Conservation (phyloP, 768 basidiomycete genomes). For the Crassisporium funariophilum region DNA sequence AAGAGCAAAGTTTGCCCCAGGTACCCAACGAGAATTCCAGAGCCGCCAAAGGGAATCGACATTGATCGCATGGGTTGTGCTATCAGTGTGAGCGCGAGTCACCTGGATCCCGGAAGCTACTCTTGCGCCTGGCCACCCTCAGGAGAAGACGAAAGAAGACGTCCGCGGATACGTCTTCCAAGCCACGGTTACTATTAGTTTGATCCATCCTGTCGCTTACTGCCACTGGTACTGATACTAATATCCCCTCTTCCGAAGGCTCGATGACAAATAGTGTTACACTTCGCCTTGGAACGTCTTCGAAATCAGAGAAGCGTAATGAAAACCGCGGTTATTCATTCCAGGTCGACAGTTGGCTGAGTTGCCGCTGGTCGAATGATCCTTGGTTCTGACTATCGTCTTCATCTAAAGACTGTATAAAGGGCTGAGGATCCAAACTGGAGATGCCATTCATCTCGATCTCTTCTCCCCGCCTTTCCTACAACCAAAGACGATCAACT, state of each 20-base stretch:
- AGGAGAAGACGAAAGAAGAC: too few relatives aligned
- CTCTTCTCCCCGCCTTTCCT: not conserved
- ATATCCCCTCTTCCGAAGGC: constrained; percentile 17
- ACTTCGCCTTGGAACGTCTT: constrained; percentile 19
- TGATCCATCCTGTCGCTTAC: constrained; percentile 11
- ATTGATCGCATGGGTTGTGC: too few relatives aligned
- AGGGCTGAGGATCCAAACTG: constrained; percentile 4
- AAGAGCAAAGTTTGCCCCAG: too few relatives aligned
- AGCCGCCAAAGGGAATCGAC: too few relatives aligned
- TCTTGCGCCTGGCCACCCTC: too few relatives aligned
- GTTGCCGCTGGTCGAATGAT: not conserved
- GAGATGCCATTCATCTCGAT: not conserved
- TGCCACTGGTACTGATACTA: constrained; percentile 7
- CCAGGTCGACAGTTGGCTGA: constrained; percentile 3
- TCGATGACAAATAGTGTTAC: constrained; percentile 11
- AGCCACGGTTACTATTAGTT: not conserved
- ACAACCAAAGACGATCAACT: not conserved
- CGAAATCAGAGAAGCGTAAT: constrained; percentile 13
- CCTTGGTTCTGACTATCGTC: not conserved
- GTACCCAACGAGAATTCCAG: too few relatives aligned
- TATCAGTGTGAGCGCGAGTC: too few relatives aligned
- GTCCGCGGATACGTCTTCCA: not conserved
- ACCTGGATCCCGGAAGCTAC: too few relatives aligned
- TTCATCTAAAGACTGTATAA: not conserved
- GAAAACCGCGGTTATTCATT: constrained; percentile 20